Base-by-base conservation (phyloP, 805 yeast genomes). In the Candida odintsovae region DNA sequence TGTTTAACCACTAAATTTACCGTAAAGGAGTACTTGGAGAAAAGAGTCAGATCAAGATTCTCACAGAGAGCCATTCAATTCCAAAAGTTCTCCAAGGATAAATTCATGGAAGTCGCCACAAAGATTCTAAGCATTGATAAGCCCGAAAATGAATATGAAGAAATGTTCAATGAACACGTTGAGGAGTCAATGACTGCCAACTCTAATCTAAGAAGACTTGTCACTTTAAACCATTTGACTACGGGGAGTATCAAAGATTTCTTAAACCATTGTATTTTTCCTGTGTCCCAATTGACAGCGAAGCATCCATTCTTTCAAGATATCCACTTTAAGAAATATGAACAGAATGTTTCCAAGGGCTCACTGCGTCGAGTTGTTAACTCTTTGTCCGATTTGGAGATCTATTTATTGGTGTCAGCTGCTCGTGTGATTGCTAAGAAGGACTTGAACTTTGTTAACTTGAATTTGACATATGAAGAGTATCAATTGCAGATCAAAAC, bases 31-130 rank as follows among this genome's bases (percentile, higher is more conserved):
- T 72, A 80, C 55, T 69, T 94, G 40, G 99, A 94, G 59, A 94
- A 92, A 59, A 75, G 99, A 57, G 98, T 94, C 1, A 76, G 89
- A 54, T 83, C 95, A 47, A 70, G 99, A 52, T 94, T 90, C 62
- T 82, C 94, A 16, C 97, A 92, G 59, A 69, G 95, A 42, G 65
- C 85, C 3, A 73, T 90, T 21, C 73, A 75, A 16, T 69, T 89
- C 33, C 76, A 77, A 22, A 80, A 80, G 42, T 55, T 79, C 3
- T 25, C 50, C 6, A 46, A 42, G 38, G 78, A 73, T 1, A 75
- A 70, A 13, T 86, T 83, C 54, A 67, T 77, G 64, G 57, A 62
- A 2, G 68, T 78, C 18, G 78, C 80, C 13, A 58, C 62, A 19
- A 62, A 71, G 22, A 65, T 71, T 11, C 58, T 83, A 9, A 50